These are phyloP conservation scores for Periglandula ipomoeae DNA, from an alignment of 2,329 filamentous ascomycete species.

Conservation along the genomic window DNA sequence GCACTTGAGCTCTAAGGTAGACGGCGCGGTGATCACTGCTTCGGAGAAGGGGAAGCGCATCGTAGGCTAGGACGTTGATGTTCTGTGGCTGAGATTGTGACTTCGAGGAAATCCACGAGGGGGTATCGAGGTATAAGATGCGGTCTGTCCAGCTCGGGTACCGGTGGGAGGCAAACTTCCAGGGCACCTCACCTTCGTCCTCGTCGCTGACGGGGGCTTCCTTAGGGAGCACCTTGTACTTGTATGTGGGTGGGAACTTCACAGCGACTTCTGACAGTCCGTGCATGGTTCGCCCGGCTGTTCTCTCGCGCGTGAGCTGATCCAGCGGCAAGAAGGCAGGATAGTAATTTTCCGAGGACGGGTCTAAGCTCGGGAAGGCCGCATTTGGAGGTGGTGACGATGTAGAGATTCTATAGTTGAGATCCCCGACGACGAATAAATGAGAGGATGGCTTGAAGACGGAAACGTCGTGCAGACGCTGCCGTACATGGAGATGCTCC, in stretches of 20 bases:
- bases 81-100: conserved; percentile 15
- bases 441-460: conserved; percentile 70
- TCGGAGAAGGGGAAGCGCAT: conserved; percentile 66
- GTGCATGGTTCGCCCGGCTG: conserved; percentile 63
- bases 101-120: conserved; percentile 38
- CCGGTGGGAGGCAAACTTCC: conserved; percentile 71
- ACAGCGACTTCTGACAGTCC: conserved; percentile 67
- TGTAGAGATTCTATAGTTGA: conserved; percentile 85
- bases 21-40: conserved; percentile 86
- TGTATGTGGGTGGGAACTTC: conserved; percentile 86
- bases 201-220: conserved; percentile 13
- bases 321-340: conserved; percentile 61
- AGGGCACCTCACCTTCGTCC: conserved; percentile 34
- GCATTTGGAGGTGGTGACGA: conserved; percentile 52
- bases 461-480: conserved; percentile 44
- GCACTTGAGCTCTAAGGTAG: conserved; percentile 59
- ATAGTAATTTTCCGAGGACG: conserved; percentile 51
- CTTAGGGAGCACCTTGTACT: conserved; percentile 49
- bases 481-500: conserved; percentile 28
- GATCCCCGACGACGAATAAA: conserved; percentile 80
- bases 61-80: conserved; percentile 56
- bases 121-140: conserved; percentile 65
- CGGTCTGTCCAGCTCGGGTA: conserved; percentile 94
- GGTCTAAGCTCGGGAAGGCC: conserved; percentile 51
- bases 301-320: conserved; percentile 67